Percentiles rank a stretch among this genome's conserved stretches.
Conservation (phyloP, 2,329 filamentous ascomycete species). For the Helotiales sp. region DNA sequence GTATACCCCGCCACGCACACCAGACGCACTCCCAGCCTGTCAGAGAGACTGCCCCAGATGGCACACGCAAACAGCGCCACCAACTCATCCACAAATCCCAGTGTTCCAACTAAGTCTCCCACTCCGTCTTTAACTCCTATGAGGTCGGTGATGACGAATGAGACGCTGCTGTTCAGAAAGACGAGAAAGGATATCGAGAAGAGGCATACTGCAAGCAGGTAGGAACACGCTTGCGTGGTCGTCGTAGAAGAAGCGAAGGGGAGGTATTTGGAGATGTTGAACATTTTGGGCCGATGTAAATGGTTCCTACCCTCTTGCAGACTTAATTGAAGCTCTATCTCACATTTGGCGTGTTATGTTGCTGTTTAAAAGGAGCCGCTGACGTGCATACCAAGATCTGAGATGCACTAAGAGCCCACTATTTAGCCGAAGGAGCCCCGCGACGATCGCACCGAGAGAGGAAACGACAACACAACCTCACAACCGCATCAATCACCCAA, state of each 20-base stretch:
- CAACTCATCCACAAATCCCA: slow-evolving; percentile 84
- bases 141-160: slow-evolving; percentile 83
- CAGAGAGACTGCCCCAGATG: slow-evolving; percentile 77
- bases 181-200: slow-evolving; percentile 90
- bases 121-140: slow-evolving; percentile 75
- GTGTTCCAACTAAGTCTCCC: slow-evolving; percentile 80
- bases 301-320: background rate
- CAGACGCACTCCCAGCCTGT: slow-evolving; percentile 75
- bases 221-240: slow-evolving; percentile 68
- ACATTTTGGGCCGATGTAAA: slow-evolving; percentile 11
- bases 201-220: slow-evolving; percentile 80
- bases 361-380: background rate
- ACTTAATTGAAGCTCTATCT: slow-evolving; percentile 6
- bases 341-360: background rate
- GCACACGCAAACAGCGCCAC: slow-evolving; percentile 83
- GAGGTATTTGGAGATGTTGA: slow-evolving; percentile 38
- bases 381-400: slow-evolving; percentile 3
- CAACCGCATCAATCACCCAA: too few relatives aligned
- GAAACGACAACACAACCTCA: too few relatives aligned
- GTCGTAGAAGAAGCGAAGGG: slow-evolving; percentile 67
- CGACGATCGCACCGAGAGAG: too few relatives aligned
- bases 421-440: background rate
- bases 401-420: background rate
- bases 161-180: slow-evolving; percentile 83
- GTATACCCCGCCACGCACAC: slow-evolving; percentile 79